Evolutionary conservation across 2,329 filamentous ascomycete species (phyloP).

Genomic region (Podosphaera xanthii): DNA sequence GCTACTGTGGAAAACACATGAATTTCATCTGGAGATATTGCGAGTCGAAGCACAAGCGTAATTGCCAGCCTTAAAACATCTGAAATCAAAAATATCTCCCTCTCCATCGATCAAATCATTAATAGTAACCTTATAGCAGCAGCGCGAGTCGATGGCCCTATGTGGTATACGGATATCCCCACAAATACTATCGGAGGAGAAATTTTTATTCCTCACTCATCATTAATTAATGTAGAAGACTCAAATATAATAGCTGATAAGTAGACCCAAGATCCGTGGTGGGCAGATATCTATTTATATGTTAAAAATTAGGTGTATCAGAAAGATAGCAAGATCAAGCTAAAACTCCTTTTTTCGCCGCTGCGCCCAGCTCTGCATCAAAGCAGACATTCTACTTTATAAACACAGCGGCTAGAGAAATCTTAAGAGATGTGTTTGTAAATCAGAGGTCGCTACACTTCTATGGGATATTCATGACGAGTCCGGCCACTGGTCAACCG

Average conservation of each 20-base stretch:
- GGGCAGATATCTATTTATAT: neutral
- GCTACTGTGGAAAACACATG: neutral
- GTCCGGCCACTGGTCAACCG: neutral
- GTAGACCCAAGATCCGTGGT: neutral
- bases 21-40: neutral
- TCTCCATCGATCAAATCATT: neutral
- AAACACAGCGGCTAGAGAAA: neutral
- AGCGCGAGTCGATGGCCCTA: neutral
- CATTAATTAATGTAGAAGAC: neutral
- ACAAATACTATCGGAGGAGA: neutral
- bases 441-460: neutral
- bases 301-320: neutral
- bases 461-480: neutral
- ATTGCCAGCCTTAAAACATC: neutral
- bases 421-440: neutral
- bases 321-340: neutral
- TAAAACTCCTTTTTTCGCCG: neutral
- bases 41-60: neutral
- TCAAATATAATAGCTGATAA: neutral
- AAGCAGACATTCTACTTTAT: neutral
- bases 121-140: neutral
- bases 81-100: neutral
- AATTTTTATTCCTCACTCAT: neutral
- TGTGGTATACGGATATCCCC: neutral
- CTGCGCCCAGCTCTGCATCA: neutral